Evolutionary conservation across 2,329 filamentous ascomycete genomes (phyloP), one percentile per base, ranked within the genome.

Genomic region (Penicillium italicum): DNA sequence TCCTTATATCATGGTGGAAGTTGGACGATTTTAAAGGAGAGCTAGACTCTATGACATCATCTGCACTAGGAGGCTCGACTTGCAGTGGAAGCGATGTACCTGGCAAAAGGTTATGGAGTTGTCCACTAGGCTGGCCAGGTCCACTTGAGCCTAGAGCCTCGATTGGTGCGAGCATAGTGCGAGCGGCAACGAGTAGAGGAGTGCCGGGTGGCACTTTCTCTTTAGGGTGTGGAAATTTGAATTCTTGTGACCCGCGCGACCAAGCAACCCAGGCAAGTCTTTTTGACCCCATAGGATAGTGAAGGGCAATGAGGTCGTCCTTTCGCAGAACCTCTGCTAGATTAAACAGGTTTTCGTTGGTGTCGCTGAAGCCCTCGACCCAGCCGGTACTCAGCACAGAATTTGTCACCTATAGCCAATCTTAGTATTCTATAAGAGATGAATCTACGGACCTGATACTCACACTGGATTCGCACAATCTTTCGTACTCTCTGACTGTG

Each of bases 341-440:
- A 4, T 52, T 52, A 37, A 64, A 65, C 11, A 76, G 40, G 3
- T 50, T 50, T 10, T 57, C 26, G 31, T 69, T 62, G 4, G 67
- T 72, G 42, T 75, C 69, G 16, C 63, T 41, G 54, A 66, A 77
- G 0, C 69, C 69, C 52, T 71, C 62, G 26, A 74, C 58, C 66
- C 69, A 76, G 34, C 68, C 69, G 49, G 66, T 72, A 36, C 62
- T 62, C 45, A 36, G 31, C 18, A 49, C 18, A 9, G 12, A 43
- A 33, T 50, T 31, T 7, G 6, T 16, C 14, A 14, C 16, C 51
- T 53, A 16, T 28, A 18, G 8, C n/a, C 8, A 20, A 16, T 16
- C 12, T 53, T 34, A 48, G 43, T 36, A 34, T 22, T 40, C 0
- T 22, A 26, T 22, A 12, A 22, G 9, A 22, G 22, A 34, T 3